Evolutionary conservation across 805 yeast genomes (phyloP), one percentile per base, ranked within the genome.

Genomic region (Brettanomyces custersianus): DNA sequence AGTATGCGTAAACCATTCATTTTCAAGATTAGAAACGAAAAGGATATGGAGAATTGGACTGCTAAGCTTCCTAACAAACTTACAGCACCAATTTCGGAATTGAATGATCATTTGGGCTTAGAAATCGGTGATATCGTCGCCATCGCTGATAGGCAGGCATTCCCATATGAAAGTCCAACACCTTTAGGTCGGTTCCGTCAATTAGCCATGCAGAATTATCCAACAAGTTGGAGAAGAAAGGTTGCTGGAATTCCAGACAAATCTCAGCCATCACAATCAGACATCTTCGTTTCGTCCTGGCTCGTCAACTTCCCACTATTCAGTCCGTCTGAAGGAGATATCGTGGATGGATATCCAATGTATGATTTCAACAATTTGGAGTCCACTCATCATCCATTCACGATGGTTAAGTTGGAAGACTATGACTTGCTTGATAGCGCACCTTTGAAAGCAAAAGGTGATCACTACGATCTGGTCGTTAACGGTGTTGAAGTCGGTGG

Each of bases 401-500:
- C 99, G 0, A 92, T 92, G 97, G 82, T 80, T 1, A 69, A 77
- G 25, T 51, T 74, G 0, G 76, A 72, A 11, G 95, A 86, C 51
- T 80, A 80, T 46, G 71, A 71, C 2, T 54, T 61, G 5, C 60
- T 87, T 5, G 66, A 51, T 5, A 45, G 63, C 0, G 64, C 67
- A 15, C 94, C 94, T 4, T 57, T 84, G 19, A 54, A 61, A 27
- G 86, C 80, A 2, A 67, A 74, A 26, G 98, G 97, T 9, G 94
- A 84, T 49, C 98, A 92, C 57, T 92, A 87, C 55, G 99, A 92
- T 54, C 60, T 92, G 12, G 98, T 92, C 1, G 63, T 92, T 26
- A 90, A 90, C 50, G 99, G 98, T 2, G 85, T 83, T 5, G 99
- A 92, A 54, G 70, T 88, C 2, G 99, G 99, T 20, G 99, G 99